A percentile compares a stretch with the other conserved stretches of the same genome.
phyloP scores from a whole-genome alignment of 345 rosid genomes.

The Populus euphratica region DNA sequence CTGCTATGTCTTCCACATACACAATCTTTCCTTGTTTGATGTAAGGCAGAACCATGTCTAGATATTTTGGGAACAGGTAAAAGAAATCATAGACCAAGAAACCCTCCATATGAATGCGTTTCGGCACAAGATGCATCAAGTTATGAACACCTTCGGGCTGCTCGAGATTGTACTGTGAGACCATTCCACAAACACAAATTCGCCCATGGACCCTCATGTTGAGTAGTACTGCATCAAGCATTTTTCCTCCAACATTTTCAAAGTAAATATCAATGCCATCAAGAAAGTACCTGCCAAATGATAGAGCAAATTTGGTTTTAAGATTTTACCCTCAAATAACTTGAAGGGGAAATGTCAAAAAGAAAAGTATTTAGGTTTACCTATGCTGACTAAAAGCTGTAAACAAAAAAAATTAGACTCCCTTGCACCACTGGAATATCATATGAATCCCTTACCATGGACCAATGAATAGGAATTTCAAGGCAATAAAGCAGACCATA shows the following conservation, averaged over 20 bases:
- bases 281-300: constrained; percentile 8
- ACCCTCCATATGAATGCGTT: constrained; percentile 32
- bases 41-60: constrained; percentile 17
- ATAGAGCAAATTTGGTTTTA: no score
- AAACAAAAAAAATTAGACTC: no score
- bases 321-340: no score
- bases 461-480: no score
- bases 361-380: no score
- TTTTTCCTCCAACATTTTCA: constrained; percentile 19
- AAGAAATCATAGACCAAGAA: constrained; percentile 18
- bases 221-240: constrained; percentile 13
- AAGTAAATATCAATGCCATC: constrained; percentile 14
- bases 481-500: no score
- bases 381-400: no score
- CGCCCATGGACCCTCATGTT: constrained; percentile 16
- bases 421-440: no score
- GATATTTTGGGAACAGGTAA: constrained; percentile 25
- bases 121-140: constrained; percentile 7
- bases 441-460: no score
- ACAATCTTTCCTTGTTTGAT: constrained; percentile 10
- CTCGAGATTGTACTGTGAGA: constrained; percentile 19
- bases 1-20: constrained; percentile 8
- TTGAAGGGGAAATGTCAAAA: no score
- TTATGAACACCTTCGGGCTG: constrained; percentile 28
- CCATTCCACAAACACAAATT: constrained; percentile 11